phyloP scores from a whole-genome alignment of 2,329 filamentous ascomycete genomes.

The Torrubiella hemipterigena region DNA sequence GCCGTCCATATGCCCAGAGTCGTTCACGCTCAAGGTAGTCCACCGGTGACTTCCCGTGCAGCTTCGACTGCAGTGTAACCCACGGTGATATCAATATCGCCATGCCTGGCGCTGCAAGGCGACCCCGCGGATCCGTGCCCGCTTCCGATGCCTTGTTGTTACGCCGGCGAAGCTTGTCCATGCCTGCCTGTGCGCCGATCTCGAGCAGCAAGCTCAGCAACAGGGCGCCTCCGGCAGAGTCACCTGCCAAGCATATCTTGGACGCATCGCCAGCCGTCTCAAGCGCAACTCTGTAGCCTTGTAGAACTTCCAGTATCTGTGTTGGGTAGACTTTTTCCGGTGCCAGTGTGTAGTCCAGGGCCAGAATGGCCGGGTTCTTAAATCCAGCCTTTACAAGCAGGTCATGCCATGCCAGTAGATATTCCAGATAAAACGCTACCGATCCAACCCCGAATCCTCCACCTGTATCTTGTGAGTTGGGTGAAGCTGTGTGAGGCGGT shows the following conservation, averaged over 20 bases:
- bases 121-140: constrained; percentile 1
- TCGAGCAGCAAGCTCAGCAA: constrained; percentile 62
- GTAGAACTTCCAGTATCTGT: constrained; percentile 58
- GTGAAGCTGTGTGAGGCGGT: neutral
- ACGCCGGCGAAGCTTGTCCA: constrained; percentile 7
- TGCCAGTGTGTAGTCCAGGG: constrained; percentile 70
- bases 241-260: constrained; percentile 60
- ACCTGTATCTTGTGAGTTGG: constrained; percentile 20
- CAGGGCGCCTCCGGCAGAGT: constrained; percentile 68
- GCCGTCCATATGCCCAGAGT: constrained; percentile 56
- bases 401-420: constrained; percentile 59
- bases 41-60: constrained; percentile 56
- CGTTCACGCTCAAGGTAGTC: constrained; percentile 62
- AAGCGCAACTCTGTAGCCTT: constrained; percentile 60
- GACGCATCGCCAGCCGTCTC: constrained; percentile 43
- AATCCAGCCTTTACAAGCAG: constrained; percentile 55
- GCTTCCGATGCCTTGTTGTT: neutral
- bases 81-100: constrained; percentile 72
- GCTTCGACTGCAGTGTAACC: constrained; percentile 58
- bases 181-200: constrained; percentile 30
- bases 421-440: constrained; percentile 74
- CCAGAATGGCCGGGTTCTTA: constrained; percentile 65
- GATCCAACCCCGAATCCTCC: constrained; percentile 80
- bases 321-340: constrained; percentile 62
- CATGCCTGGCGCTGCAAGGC: constrained; percentile 27